Evolutionary conservation across 345 rosid genomes (phyloP).

Genomic region (Euphorbia tirucalli): DNA sequence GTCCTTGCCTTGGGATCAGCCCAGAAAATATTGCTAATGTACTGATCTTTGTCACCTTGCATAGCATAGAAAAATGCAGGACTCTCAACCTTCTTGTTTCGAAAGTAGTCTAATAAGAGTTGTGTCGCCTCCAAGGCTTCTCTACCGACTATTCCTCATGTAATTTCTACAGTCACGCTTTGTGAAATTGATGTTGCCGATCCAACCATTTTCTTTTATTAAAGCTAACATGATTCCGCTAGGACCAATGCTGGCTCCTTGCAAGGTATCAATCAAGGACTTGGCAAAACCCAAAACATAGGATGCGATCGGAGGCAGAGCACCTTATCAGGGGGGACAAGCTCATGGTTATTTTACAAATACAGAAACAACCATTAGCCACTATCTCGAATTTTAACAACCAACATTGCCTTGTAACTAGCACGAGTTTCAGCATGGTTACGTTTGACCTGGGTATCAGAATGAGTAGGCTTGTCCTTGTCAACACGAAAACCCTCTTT

Average conservation of each 20-base stretch:
- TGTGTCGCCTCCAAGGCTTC: conserved; percentile 51
- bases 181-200: conserved; percentile 52
- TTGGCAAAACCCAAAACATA: conserved; percentile 57
- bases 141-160: conserved; percentile 53
- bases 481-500: conserved; percentile 51
- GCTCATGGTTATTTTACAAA: conserved; percentile 52
- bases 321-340: conserved; percentile 58
- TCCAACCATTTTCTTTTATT: conserved; percentile 56
- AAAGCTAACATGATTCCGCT: conserved; percentile 56
- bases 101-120: conserved; percentile 49
- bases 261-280: conserved; percentile 58
- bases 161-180: conserved; percentile 58
- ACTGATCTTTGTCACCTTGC: conserved; percentile 44
- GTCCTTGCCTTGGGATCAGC: conserved; percentile 46
- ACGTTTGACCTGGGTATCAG: conserved; percentile 33
- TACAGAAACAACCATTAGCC: conserved; percentile 49
- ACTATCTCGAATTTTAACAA: conserved; percentile 50
- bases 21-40: conserved; percentile 44
- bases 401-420: conserved; percentile 54
- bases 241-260: conserved; percentile 61
- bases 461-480: conserved; percentile 6
- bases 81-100: conserved; percentile 45
- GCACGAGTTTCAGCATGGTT: conserved; percentile 50
- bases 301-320: conserved; percentile 52
- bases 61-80: conserved; percentile 45